phyloP scores from a whole-genome alignment of 176 grass and related monocot species.

The Oryza punctata region DNA sequence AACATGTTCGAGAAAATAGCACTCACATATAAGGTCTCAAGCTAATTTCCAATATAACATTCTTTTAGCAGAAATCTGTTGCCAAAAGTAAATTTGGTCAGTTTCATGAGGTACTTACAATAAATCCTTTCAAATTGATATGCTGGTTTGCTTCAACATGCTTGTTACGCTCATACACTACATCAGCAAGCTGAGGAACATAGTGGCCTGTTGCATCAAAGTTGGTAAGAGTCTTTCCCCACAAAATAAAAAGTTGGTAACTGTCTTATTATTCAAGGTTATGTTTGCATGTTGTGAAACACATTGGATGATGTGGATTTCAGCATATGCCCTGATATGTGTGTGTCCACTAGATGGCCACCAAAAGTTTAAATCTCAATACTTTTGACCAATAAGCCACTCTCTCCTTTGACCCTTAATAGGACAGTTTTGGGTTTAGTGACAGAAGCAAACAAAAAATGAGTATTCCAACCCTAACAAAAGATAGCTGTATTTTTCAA shows the following conservation, averaged over 20 bases:
- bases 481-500: constrained; percentile 1
- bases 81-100: constrained; percentile 7
- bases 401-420: constrained; percentile 14
- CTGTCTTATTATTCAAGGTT: constrained; percentile 4
- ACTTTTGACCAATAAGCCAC: constrained; percentile 3
- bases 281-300: constrained; percentile 26
- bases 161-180: constrained; percentile 73
- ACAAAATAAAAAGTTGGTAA: not conserved
- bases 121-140: constrained; percentile 83
- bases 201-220: constrained; percentile 64
- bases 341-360: constrained; percentile 27
- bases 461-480: not conserved
- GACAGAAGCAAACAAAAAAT: constrained; percentile 27
- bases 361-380: constrained; percentile 3
- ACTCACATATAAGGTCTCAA: not conserved
- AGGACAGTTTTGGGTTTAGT: not conserved
- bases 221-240: not conserved
- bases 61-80: not conserved
- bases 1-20: not conserved
- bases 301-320: not conserved
- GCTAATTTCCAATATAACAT: not conserved
- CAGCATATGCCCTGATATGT: not conserved
- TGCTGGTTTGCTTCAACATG: constrained; percentile 35
- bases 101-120: constrained; percentile 44
- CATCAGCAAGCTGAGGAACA: constrained; percentile 79